Evolutionary conservation across 2,329 filamentous ascomycete genomes (phyloP).

Genomic region (Ophiostoma populinum): DNA sequence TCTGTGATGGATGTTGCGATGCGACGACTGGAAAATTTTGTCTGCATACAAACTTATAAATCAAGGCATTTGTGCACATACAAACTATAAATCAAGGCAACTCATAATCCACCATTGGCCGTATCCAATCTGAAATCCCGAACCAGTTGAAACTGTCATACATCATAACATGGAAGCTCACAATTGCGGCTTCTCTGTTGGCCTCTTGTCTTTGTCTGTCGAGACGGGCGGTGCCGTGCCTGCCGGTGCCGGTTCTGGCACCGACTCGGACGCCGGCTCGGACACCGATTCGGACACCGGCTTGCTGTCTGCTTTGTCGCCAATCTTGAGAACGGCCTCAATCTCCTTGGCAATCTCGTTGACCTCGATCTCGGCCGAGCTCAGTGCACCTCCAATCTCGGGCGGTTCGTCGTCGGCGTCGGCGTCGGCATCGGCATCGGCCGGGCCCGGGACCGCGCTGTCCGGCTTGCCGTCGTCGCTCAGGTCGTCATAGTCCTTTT

Average conservation of each 20-base stretch:
- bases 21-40: too few relatives aligned
- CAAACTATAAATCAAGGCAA: too few relatives aligned
- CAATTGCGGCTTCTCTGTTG: conserved; percentile 5
- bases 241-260: background rate
- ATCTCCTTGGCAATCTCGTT: conserved; percentile 9
- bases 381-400: conserved; percentile 5
- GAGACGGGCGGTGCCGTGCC: background rate
- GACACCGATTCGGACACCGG: too few relatives aligned
- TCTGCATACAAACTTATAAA: too few relatives aligned
- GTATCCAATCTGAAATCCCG: too few relatives aligned
- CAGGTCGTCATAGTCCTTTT: background rate
- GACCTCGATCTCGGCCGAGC: conserved; percentile 8
- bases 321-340: conserved; percentile 7
- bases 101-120: too few relatives aligned
- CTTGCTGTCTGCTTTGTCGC: background rate
- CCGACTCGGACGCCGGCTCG: too few relatives aligned
- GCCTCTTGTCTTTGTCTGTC: background rate
- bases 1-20: too few relatives aligned
- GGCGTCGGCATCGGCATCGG: background rate
- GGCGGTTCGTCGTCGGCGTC: conserved; percentile 5
- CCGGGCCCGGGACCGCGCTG: background rate
- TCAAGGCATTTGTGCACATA: too few relatives aligned
- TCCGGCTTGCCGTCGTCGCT: background rate
- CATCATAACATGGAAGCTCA: background rate
- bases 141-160: background rate